Base-by-base conservation (phyloP, 345 rosid species). In the Punica granatum region DNA sequence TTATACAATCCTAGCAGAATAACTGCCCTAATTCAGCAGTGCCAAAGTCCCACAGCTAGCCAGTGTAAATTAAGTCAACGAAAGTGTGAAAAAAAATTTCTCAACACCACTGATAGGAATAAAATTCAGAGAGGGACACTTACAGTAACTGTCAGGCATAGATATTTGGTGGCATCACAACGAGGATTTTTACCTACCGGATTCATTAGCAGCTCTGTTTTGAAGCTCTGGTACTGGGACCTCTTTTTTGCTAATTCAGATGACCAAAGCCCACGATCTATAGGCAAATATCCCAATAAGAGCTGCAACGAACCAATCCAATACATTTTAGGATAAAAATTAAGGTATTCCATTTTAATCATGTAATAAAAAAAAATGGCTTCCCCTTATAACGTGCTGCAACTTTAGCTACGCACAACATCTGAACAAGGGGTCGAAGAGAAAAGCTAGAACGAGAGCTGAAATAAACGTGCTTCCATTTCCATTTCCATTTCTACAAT, bases 121-220 rank as follows among this genome's bases (percentile, higher is more conserved):
- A 12, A 37, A 36, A 23, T 36, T 39, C 66, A 63, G n/a, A 9
- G 23, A 2, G 36, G 19, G 13, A 63, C 31, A 10, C 0, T 42
- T 31, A 63, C 42, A 63, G 7, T n/a, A 1, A 39, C 35, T 9
- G 26, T 14, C 25, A 37, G 9, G 1, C 9, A n/a, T n/a, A n/a
- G 19, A 37, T n/a, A 63, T 23, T 23, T 0, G 25, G 26, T 26
- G 1, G 35, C 13, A 63, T 19, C 9, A 19, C 21, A 33, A 63
- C 6, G 35, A 14, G 7, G 35, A 60, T 70, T 49, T 31, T 44
- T 35, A 77, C 94, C 80, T 83, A 93, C 98, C 77, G 98, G 98
- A 66, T 93, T 93, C 90, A 90, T 87, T 70, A 93, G 74, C 69
- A 93, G 96, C 73, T 93, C 98, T 14, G 84, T 90, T 76, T 90